Conservation (phyloP, 768 basidiomycete species). For the Boletus vinaceobasis region DNA sequence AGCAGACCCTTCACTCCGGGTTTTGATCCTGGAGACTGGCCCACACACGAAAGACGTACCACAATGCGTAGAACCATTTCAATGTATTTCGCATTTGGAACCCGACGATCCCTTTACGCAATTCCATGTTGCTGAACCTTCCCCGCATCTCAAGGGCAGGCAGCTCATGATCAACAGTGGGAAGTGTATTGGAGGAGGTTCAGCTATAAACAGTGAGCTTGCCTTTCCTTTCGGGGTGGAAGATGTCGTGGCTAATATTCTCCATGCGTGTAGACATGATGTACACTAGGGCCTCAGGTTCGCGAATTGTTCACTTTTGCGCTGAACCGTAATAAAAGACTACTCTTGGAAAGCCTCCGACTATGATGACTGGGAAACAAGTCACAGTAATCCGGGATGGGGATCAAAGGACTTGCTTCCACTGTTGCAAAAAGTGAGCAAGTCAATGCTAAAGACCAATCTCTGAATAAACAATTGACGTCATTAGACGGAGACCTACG, state of each 20-base stretch:
- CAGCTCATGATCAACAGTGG: constrained; percentile 18
- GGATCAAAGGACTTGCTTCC: constrained; percentile 26
- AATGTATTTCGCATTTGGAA: constrained; percentile 16
- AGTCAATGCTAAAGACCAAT: too few relatives aligned
- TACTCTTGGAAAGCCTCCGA: constrained; percentile 41
- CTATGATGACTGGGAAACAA: constrained; percentile 37
- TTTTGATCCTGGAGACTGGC: constrained; percentile 30
- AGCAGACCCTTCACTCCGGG: constrained; percentile 22
- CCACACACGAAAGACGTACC: constrained; percentile 22
- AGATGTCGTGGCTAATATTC: neutral
- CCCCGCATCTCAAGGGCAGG: constrained; percentile 13
- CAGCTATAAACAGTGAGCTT: constrained; percentile 47
- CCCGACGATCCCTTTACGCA: constrained; percentile 17
- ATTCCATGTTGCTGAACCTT: constrained; percentile 15
- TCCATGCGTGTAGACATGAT: constrained; percentile 35
- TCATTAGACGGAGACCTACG: constrained; percentile 21
- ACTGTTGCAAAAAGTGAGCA: constrained; percentile 21
- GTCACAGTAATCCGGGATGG: constrained; percentile 20
- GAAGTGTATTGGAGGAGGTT: constrained; percentile 33
- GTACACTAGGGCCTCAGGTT: constrained; percentile 52
- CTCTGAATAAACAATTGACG: neutral
- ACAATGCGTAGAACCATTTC: constrained; percentile 23
- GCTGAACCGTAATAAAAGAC: neutral
- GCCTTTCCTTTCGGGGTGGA: neutral
- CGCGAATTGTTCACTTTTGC: neutral